Base-by-base conservation (phyloP, 2,329 filamentous ascomycete species). In the Fusarium clavum region DNA sequence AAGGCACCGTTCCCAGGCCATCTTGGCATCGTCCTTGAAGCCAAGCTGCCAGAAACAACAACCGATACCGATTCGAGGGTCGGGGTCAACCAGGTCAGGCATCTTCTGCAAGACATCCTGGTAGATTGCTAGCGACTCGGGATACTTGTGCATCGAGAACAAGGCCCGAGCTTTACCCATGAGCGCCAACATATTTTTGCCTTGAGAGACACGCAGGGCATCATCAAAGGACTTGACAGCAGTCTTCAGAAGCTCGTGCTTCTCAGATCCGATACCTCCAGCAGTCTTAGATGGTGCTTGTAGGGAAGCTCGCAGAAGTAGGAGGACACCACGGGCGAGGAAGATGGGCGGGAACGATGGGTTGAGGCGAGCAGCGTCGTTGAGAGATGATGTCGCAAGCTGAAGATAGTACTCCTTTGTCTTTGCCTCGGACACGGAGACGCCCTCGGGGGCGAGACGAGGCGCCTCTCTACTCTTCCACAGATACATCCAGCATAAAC, bases 41-140 rank as follows among this genome's bases (percentile, higher is more conserved):
- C 94, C 94, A 29, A 99, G 86, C 79, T 97, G 93, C 96, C 97
- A 99, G 79, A 98, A 91, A 83, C 96, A 99, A 80, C 94, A 96
- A 47, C 96, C 96, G 76, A 99, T 95, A 58, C 96, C 96, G 73
- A 99, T 95, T 73, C 97, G 89, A 72, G 96, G 97, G 79, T 99
- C 96, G 1, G 96, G 96, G 76, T 99, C 96, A 44, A 92, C 89
- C 76, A 98, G 86, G 72, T 93, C 90, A 3, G 96, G 96, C 84
- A 94, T 94, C 80, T 92, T 94, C 74, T 90, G 86, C 53, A 99
- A 83, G 18, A 94, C 94, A 64, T 93, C 92, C 81, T 99, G 96
- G 78, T 98, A 99, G 25, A 88, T 86, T 64, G 92, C 87, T 55
- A 98, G 82, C 16, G 97, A 92, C 56, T 98, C 94, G 1, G 90